Evolutionary conservation across 495 filamentous ascomycete genomes (phyloP).

Genomic region (Lindgomyces ingoldianus): DNA sequence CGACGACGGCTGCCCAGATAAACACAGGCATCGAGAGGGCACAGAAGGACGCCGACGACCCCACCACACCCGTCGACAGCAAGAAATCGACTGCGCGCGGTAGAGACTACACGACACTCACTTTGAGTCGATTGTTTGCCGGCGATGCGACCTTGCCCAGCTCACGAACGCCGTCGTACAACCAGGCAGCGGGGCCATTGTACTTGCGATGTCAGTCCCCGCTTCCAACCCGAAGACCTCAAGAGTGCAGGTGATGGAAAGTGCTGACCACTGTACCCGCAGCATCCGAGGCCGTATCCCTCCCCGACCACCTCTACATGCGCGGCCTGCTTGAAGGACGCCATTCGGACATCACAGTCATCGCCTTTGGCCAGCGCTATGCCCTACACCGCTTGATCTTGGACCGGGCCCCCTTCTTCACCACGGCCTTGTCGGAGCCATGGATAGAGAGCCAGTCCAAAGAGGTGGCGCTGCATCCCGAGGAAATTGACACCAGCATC

Average conservation of each 20-base stretch:
- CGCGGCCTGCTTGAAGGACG: conserved; percentile 57
- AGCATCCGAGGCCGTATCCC: conserved; percentile 48
- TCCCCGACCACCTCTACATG: conserved; percentile 59
- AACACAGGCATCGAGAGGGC: conserved; percentile 34
- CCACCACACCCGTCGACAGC: conserved; percentile 40
- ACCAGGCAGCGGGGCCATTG: conserved; percentile 28
- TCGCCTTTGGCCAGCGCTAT: conserved; percentile 58
- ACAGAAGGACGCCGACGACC: conserved; percentile 51
- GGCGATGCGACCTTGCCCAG: conserved; percentile 34
- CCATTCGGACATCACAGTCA: conserved; percentile 59
- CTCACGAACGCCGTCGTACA: conserved; percentile 42
- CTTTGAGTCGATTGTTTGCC: conserved; percentile 44
- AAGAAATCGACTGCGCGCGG: conserved; percentile 21
- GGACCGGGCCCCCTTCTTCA: conserved; percentile 62
- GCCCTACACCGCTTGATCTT: conserved; percentile 58
- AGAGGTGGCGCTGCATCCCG: conserved; percentile 59
- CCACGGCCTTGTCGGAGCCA: conserved; percentile 57
- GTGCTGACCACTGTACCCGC: neutral
- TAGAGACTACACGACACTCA: conserved; percentile 38
- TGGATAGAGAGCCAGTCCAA: conserved; percentile 58
- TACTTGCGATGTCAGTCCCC: conserved; percentile 29
- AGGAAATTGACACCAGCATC: conserved; percentile 59
- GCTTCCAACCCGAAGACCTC: too few species aligned
- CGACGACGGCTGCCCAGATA: conserved; percentile 21
- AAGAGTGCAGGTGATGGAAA: neutral